phyloP scores from a whole-genome alignment of 2,329 filamentous ascomycete genomes.

The Botryosphaeria dothidea region DNA sequence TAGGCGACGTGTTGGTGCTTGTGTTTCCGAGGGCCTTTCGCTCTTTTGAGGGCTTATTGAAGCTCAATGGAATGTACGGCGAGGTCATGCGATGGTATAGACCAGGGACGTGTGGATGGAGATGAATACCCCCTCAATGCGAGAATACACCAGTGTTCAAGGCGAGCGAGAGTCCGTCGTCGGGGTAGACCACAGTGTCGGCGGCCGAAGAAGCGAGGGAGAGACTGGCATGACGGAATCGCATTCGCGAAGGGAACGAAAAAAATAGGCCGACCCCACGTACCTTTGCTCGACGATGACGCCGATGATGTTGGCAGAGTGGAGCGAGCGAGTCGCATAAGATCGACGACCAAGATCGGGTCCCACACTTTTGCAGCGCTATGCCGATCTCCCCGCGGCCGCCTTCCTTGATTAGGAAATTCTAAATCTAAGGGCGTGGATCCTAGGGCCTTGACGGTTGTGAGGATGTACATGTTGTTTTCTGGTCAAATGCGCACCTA shows the following conservation, averaged over 20 bases:
- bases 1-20: background rate
- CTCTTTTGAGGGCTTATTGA: no score
- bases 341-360: slow-evolving; percentile 17
- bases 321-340: background rate
- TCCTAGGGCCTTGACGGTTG: no score
- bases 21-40: no score
- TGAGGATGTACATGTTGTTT: no score
- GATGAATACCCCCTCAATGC: no score
- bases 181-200: background rate
- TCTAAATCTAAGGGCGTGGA: background rate
- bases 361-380: background rate
- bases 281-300: background rate
- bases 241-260: background rate
- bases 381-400: background rate
- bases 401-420: background rate
- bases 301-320: background rate
- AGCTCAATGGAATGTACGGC: no score
- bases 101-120: no score
- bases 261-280: no score
- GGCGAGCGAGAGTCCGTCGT: background rate
- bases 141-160: background rate
- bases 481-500: no score
- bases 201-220: no score
- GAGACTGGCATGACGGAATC: background rate
- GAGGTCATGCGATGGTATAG: no score